Percentiles rank a stretch among this genome's conserved stretches.
Conservation (phyloP, 306 rosid species). For the Dalbergia cultrata region DNA sequence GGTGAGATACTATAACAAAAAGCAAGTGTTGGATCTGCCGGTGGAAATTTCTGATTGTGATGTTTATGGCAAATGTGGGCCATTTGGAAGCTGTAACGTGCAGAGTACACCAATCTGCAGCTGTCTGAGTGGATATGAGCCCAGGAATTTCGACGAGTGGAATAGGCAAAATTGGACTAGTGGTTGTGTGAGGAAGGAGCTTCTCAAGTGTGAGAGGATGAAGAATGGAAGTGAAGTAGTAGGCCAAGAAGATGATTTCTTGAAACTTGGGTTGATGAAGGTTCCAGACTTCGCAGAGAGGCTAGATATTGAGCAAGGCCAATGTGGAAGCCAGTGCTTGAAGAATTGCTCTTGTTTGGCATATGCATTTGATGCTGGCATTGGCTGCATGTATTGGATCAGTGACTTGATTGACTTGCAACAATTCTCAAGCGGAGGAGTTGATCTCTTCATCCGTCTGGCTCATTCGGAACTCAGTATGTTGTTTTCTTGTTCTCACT, state of each 20-base stretch:
- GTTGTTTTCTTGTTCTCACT: not conserved
- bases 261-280: slow-evolving; percentile 45
- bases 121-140: slow-evolving; percentile 60
- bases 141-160: slow-evolving; percentile 53
- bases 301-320: slow-evolving; percentile 25
- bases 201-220: slow-evolving; percentile 37
- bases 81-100: slow-evolving; percentile 49
- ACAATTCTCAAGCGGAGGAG: slow-evolving; percentile 43
- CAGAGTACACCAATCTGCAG: slow-evolving; percentile 48
- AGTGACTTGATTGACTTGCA: slow-evolving; percentile 45
- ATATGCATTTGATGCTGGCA: slow-evolving; percentile 50
- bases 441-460: slow-evolving; percentile 53
- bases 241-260: slow-evolving; percentile 44
- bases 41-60: slow-evolving; percentile 46
- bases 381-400: slow-evolving; percentile 58
- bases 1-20: not conserved
- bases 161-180: slow-evolving; percentile 47
- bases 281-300: slow-evolving; percentile 53
- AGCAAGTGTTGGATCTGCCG: not conserved
- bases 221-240: slow-evolving; percentile 31
- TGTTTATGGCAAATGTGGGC: slow-evolving; percentile 57
- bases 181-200: slow-evolving; percentile 58
- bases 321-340: slow-evolving; percentile 45
- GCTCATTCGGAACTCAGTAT: slow-evolving; percentile 57
- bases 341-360: slow-evolving; percentile 56